Evolutionary conservation across 2,329 filamentous ascomycete species (phyloP).

Genomic region (Boeremia exigua): DNA sequence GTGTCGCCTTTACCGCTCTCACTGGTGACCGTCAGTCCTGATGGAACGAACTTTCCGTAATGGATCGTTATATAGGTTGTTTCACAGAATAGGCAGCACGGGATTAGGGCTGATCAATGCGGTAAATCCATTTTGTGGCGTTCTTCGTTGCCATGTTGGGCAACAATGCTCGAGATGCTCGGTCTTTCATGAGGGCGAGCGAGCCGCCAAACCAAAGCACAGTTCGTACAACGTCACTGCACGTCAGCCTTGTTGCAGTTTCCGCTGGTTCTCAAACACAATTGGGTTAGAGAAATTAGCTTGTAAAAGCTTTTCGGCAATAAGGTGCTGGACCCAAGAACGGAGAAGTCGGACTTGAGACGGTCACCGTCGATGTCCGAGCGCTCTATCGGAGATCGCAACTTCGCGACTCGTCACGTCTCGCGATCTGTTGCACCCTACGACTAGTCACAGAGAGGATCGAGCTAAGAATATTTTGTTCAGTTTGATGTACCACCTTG

Average conservation of each 20-base stretch:
- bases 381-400: neutral
- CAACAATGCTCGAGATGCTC: slow-evolving; percentile 8
- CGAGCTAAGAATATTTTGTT: too few species aligned
- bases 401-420: neutral
- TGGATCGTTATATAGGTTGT: too few species aligned
- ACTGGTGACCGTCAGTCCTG: too few species aligned
- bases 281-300: neutral
- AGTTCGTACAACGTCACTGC: slow-evolving; percentile 9
- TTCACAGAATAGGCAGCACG: neutral
- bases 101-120: neutral
- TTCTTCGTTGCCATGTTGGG: slow-evolving; percentile 2
- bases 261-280: neutral
- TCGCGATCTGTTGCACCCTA: too few species aligned
- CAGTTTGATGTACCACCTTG: too few species aligned
- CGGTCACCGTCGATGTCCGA: slow-evolving; percentile 16
- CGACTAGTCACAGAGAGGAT: too few species aligned
- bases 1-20: too few species aligned
- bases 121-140: neutral
- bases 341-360: slow-evolving; percentile 9
- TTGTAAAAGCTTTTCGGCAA: slow-evolving; percentile 4
- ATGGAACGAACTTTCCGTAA: too few species aligned
- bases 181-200: slow-evolving; percentile 12
- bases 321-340: neutral
- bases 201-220: neutral
- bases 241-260: neutral